phyloP scores from a whole-genome alignment of 139 green algal genomes.

The Coelastrella sp. region DNA sequence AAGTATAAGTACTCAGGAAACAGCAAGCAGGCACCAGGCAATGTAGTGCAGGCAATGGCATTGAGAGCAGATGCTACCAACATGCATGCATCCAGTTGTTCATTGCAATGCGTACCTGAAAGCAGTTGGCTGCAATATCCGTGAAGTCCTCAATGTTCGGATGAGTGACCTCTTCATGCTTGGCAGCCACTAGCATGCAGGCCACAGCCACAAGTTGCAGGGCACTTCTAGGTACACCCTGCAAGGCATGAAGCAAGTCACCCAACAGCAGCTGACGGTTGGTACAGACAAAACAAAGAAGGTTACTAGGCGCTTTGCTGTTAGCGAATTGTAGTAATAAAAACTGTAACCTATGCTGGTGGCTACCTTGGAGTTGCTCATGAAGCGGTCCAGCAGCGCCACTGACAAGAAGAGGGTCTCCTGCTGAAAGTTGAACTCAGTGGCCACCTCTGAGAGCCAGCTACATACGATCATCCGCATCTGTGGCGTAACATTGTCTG shows the following conservation, averaged over 20 bases:
- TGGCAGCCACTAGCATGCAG: constrained; percentile 67
- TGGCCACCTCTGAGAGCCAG: constrained; percentile 72
- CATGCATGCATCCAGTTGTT: too few relatives aligned
- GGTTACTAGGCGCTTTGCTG: too few relatives aligned
- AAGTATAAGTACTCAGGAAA: background rate
- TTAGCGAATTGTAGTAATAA: too few relatives aligned
- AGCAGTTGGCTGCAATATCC: constrained; percentile 52
- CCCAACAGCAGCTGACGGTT: too few relatives aligned
- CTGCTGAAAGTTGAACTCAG: constrained; percentile 69
- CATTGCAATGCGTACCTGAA: too few relatives aligned
- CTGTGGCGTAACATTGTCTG: constrained; percentile 54
- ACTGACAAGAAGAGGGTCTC: constrained; percentile 69
- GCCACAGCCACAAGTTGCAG: constrained; percentile 71
- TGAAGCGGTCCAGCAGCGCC: constrained; percentile 68
- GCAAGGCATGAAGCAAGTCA: too few relatives aligned
- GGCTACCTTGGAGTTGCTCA: constrained; percentile 40
- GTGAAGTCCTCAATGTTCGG: constrained; percentile 44
- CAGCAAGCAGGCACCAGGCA: background rate
- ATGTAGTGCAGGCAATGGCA: too few relatives aligned
- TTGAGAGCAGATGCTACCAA: too few relatives aligned
- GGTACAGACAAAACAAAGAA: too few relatives aligned
- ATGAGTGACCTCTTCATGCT: constrained; percentile 70
- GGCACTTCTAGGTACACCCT: constrained; percentile 57
- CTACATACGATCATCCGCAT: constrained; percentile 61
- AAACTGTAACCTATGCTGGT: background rate